Percentiles rank a stretch among this genome's conserved stretches.
phyloP scores from a whole-genome alignment of 345 rosid species.

The thale cress (Arabidopsis thaliana) region DNA sequence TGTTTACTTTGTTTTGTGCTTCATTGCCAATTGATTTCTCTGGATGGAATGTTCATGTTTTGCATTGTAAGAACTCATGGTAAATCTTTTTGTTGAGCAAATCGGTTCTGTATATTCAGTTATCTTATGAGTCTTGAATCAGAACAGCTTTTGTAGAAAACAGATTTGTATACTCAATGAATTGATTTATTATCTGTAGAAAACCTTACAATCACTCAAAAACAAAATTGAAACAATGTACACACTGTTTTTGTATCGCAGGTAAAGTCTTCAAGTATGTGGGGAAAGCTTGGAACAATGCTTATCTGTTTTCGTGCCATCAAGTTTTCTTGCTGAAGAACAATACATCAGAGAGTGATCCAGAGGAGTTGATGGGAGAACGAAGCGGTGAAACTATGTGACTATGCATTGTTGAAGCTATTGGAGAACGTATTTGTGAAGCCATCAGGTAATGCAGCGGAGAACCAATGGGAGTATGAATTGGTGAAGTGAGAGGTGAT shows the following conservation, averaged over 20 bases:
- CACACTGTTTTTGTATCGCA: slow-evolving; percentile 28
- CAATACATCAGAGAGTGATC: slow-evolving; percentile 44
- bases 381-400: slow-evolving; percentile 46
- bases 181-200: not conserved
- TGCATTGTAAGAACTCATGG: not conserved
- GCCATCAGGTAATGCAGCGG: slow-evolving; percentile 38
- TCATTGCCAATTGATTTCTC: not conserved
- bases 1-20: not conserved
- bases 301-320: slow-evolving; percentile 8
- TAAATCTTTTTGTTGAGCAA: not conserved
- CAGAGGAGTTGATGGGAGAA: slow-evolving; percentile 43
- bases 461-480: slow-evolving; percentile 43
- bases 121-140: not conserved
- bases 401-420: slow-evolving; percentile 34
- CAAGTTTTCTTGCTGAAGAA: slow-evolving; percentile 37
- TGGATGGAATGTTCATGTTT: not conserved
- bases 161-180: not conserved
- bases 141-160: too few species aligned
- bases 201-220: slow-evolving; percentile 22
- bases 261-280: slow-evolving; percentile 25
- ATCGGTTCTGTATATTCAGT: not conserved
- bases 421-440: slow-evolving; percentile 36
- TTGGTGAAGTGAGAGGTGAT: slow-evolving; percentile 45
- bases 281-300: not conserved
- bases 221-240: slow-evolving; percentile 35